These are phyloP conservation scores for Ceratocystis huliohia DNA, from an alignment of 2,329 filamentous ascomycete genomes.

Conservation along the genomic window DNA sequence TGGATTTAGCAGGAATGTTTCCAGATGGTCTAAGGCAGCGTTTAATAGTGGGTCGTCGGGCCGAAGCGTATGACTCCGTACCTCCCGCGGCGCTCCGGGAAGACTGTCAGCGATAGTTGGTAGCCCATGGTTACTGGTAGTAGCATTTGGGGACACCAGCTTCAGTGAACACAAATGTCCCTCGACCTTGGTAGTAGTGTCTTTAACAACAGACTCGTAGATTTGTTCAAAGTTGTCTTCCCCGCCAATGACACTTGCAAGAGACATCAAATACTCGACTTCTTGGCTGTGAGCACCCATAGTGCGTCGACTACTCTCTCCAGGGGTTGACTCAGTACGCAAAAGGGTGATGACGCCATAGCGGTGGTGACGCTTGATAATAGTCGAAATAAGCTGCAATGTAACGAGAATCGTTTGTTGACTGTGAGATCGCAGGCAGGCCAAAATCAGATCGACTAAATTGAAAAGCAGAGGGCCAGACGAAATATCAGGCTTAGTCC, in stretches of 20 bases:
- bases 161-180: constrained; percentile 60
- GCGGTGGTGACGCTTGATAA: constrained; percentile 74
- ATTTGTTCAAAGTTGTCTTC: constrained; percentile 58
- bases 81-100: constrained; percentile 48
- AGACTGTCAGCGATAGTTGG: constrained; percentile 44
- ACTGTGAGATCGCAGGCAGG: constrained; percentile 72
- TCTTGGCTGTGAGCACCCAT: constrained; percentile 64
- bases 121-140: constrained; percentile 43
- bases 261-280: constrained; percentile 54
- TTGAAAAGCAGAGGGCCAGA: constrained; percentile 82
- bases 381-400: constrained; percentile 71
- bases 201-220: constrained; percentile 59
- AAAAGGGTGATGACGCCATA: constrained; percentile 72
- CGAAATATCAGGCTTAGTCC: constrained; percentile 42
- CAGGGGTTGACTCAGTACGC: constrained; percentile 44
- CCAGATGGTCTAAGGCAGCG: constrained; percentile 56
- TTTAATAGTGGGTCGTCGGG: constrained; percentile 51
- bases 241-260: constrained; percentile 57
- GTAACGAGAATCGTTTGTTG: constrained; percentile 83
- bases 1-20: constrained; percentile 76
- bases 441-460: constrained; percentile 76
- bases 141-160: constrained; percentile 50
- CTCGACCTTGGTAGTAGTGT: constrained; percentile 56
- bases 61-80: constrained; percentile 47
- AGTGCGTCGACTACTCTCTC: constrained; percentile 48